Evolutionary conservation across 306 rosid genomes (phyloP), one percentile per base, ranked within the genome.

Genomic region (Gleditsia sinensis): DNA sequence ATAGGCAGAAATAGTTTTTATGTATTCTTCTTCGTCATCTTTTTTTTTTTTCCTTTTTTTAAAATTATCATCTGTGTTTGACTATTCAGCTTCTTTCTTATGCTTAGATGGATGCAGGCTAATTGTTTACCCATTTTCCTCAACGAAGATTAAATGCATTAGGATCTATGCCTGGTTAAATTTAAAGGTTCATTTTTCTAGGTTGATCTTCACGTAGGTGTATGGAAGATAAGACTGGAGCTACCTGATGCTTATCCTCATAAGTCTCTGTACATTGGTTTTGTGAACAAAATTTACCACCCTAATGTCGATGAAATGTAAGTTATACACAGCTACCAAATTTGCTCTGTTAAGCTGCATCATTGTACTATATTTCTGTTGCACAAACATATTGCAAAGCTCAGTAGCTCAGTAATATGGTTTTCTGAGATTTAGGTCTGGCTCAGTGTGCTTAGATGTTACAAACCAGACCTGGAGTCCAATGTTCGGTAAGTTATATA

Each of bases 391-490:
- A 21, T 45, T 75, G 72, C 58, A 46, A 74, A 59, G 23, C 16
- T 63, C 33, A 30, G 67, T 65, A 58, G 67, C 74, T 67, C 48
- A 57, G 74, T 78, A n/a, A 78, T 56, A 51, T 54, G 72, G 27
- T 74, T 67, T 80, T 78, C 68, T 79, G 80, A 74, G 51, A 75
- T 80, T 71, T 80, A 93, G 98, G 93, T 89, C 92, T 60, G 97
- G 98, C 60, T 85, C 97, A 32, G 88, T 93, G 75, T 93, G 98
- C 84, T 88, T 91, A 61, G 97, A 93, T 82, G 98, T 93, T 82
- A 88, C 91, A 74, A 93, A 89, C 83, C 91, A 93, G 86, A 89
- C 86, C 40, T 93, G 98, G 98, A 93, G 96, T 84, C 98, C 98
- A 27, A 89, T 91, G 97, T 93, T 83, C 80, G 98, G 98, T 89